Percentiles rank a stretch among this genome's conserved stretches.
Conservation (phyloP, 2,329 filamentous ascomycete species). For the Raffaelea albimanens region DNA sequence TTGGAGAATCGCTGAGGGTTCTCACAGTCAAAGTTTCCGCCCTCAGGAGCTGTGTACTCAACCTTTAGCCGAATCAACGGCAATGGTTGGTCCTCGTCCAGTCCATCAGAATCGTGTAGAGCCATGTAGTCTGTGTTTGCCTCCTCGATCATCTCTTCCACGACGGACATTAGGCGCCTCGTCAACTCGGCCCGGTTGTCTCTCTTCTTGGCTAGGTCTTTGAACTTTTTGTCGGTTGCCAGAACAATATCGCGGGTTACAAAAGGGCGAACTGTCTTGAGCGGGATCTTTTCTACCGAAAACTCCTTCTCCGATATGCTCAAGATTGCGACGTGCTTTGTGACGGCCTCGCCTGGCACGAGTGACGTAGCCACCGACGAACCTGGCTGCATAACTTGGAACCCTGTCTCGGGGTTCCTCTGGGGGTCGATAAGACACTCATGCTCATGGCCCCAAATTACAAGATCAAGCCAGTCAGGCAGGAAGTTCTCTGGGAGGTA, state of each 20-base stretch:
- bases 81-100: slow-evolving; percentile 56
- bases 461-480: slow-evolving; percentile 80
- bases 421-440: slow-evolving; percentile 84
- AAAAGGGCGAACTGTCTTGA: slow-evolving; percentile 87
- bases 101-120: slow-evolving; percentile 53
- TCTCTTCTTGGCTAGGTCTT: slow-evolving; percentile 66
- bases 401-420: slow-evolving; percentile 77
- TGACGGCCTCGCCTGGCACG: slow-evolving; percentile 76
- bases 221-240: slow-evolving; percentile 65
- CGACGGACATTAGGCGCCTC: slow-evolving; percentile 61
- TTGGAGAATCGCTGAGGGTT: slow-evolving; percentile 96
- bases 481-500: slow-evolving; percentile 91
- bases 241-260: slow-evolving; percentile 76
- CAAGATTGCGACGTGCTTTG: slow-evolving; percentile 84
- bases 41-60: slow-evolving; percentile 78
- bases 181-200: slow-evolving; percentile 80
- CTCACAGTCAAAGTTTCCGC: slow-evolving; percentile 79
- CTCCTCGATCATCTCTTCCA: slow-evolving; percentile 80
- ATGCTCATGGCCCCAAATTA: slow-evolving; percentile 97
- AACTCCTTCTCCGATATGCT: slow-evolving; percentile 78
- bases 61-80: slow-evolving; percentile 85
- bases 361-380: slow-evolving; percentile 94
- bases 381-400: slow-evolving; percentile 94
- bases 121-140: slow-evolving; percentile 74
- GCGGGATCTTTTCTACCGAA: slow-evolving; percentile 65